These are phyloP conservation scores for Ophiostoma perfectum DNA, from an alignment of 2,329 filamentous ascomycete species.

Conservation along the genomic window DNA sequence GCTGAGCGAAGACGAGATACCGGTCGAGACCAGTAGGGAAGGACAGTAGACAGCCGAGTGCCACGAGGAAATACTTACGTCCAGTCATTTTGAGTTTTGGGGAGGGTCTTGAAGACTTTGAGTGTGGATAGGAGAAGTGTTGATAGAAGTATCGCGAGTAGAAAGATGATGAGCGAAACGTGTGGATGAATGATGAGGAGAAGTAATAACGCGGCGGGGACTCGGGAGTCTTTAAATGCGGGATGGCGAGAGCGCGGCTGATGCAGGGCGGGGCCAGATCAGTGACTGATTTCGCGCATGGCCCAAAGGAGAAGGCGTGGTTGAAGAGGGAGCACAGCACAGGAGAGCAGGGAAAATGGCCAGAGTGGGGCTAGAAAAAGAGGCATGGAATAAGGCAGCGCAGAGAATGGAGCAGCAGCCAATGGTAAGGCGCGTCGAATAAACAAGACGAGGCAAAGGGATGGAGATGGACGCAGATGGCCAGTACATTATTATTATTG, in stretches of 20 bases:
- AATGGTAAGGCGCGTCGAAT: conserved; percentile 24
- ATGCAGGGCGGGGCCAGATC: conserved; percentile 25
- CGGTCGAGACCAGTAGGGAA: conserved; percentile 32
- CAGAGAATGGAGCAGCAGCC: conserved; percentile 14
- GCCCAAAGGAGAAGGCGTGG: conserved; percentile 8
- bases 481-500: conserved; percentile 2
- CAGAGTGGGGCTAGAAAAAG: neutral
- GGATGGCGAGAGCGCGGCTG: conserved; percentile 23
- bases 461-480: too few relatives aligned
- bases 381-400: neutral
- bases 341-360: neutral
- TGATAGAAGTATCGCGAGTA: neutral
- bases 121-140: conserved; percentile 17
- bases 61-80: conserved; percentile 27
- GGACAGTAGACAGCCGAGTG: too few relatives aligned
- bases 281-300: conserved; percentile 26
- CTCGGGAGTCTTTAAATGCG: conserved; percentile 27
- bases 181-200: neutral
- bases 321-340: neutral
- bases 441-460: conserved; percentile 18
- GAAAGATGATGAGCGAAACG: neutral
- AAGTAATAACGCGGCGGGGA: conserved; percentile 22
- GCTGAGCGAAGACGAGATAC: neutral
- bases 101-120: conserved; percentile 16
- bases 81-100: conserved; percentile 27